Base-by-base conservation (phyloP, 495 filamentous ascomycete genomes). In the Annulohypoxylon moriforme region DNA sequence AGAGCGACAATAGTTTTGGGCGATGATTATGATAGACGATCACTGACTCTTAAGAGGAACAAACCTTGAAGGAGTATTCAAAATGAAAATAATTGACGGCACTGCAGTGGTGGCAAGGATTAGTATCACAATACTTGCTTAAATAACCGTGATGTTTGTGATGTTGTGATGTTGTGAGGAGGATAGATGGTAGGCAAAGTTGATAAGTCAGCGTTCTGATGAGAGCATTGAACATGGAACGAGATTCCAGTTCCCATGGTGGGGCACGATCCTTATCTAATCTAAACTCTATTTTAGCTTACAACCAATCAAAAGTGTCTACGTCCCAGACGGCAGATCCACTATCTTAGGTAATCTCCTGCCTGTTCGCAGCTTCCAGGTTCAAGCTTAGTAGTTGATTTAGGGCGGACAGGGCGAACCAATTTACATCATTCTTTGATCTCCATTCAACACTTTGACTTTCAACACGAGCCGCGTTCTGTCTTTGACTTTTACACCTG, bases 381-480 rank as follows among this genome's bases (percentile, higher is more conserved):
- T 38, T 38, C 6, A 10, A 36, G 4, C 36, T 40, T 40, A 40
- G 36, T 14, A 40, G 36, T 13, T n/a, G 14, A 5, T 13, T 14
- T 14, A 14, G 36, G 11, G 33, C 33, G 13, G 33, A 11, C 13
- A 36, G 9, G 7, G 36, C 14, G 36, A 14, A 44, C n/a, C 40
- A 13, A 27, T 64, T 67, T 72, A 72, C 69, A 72, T 72, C 69
- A 72, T 72, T 64, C 49, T 64, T 64, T 58, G n/a, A 62, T 34
- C 13, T 22, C 34, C 20, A 29, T 22, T 38, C 20, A 29, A 50
- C 68, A 72, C 66, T 58, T 36, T 1, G 11, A 40, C 36, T 40
- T 64, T 53, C 25, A 24, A 62, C 65, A 73, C 61, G 42, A 66
- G 29, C 56, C 64, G 50, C 59, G 31, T 38, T 27, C 58, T 36